Base-by-base conservation (phyloP, 2,329 filamentous ascomycete species). In the Fusarium avenaceum region DNA sequence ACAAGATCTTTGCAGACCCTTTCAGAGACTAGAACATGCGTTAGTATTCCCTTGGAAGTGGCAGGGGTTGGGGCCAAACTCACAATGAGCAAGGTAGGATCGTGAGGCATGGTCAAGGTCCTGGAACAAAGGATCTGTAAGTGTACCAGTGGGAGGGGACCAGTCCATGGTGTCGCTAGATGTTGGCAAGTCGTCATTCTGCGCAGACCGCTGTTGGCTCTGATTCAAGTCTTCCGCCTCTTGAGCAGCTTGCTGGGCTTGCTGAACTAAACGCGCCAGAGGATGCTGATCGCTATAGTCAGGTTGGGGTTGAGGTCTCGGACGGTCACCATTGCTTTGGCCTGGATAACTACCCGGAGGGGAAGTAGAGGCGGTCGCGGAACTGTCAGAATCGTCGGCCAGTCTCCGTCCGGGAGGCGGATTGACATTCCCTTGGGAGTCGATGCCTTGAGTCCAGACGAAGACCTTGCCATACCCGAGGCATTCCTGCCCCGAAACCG, bases 391-490 rank as follows among this genome's bases (percentile, higher is more conserved):
- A 56, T 74, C 68, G 59, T 72, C 69, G 57, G 60, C 58, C 17
- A 57, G 48, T 55, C 67, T 71, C 61, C 66, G 62, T 45, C 63
- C 68, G 54, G 76, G 65, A 63, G 75, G 68, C 54, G 78, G 73
- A 67, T 77, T 77, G 73, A 80, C 80, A 68, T 83, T 85, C 28
- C 84, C 84, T 13, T 82, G 79, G 44, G 82, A 79, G 45, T 85
- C 83, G 58, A 85, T 83, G 53, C 82, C 82, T 58, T 83, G 80
- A 54, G 86, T 85, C 87, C 87, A 90, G 59, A 87, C 82, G 68
- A 89, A 85, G 46, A 89, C 76, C 72, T 84, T 85, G 63, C 85
- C 87, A 76, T 90, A 90, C 39, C 88, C 88, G 63, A 88, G 83
- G 78, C 88, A 90, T 70, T 86, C 81, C 74, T 86, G 80, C 28